phyloP scores from a whole-genome alignment of 2,329 filamentous ascomycete genomes.

The Arthrobotrys iridis region DNA sequence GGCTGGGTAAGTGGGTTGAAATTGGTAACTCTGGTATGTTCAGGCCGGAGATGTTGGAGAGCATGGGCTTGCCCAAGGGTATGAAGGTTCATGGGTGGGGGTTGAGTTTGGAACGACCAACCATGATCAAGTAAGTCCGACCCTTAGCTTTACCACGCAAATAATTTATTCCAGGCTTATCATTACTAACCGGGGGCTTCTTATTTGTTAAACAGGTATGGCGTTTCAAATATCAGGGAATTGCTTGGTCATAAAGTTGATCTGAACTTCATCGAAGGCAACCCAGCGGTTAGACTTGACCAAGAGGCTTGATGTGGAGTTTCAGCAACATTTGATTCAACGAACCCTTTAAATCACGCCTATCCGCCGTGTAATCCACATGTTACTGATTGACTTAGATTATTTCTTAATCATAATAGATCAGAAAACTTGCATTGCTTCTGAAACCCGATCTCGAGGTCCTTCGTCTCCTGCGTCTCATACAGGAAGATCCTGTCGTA shows the following conservation, averaged over 20 bases:
- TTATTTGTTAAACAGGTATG: constrained; percentile 65
- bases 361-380: neutral
- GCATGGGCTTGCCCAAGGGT: constrained; percentile 91
- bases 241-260: constrained; percentile 95
- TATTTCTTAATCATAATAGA: constrained; percentile 27
- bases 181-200: neutral
- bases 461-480: neutral
- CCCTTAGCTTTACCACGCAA: neutral
- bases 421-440: constrained; percentile 10
- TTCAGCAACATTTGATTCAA: neutral
- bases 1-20: constrained; percentile 89
- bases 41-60: constrained; percentile 93
- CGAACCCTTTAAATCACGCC: neutral
- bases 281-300: constrained; percentile 88
- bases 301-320: constrained; percentile 67
- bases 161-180: neutral
- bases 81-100: constrained; percentile 96
- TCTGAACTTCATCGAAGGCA: constrained; percentile 88
- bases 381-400: neutral
- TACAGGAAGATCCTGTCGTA: neutral
- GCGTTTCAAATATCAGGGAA: constrained; percentile 88
- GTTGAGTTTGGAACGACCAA: constrained; percentile 88
- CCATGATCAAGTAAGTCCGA: constrained; percentile 87
- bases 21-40: constrained; percentile 99
- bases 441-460: constrained; percentile 2